These are phyloP conservation scores for Solanum tacnaense DNA, from an alignment of 257 asterid genomes.

Conservation along the genomic window DNA sequence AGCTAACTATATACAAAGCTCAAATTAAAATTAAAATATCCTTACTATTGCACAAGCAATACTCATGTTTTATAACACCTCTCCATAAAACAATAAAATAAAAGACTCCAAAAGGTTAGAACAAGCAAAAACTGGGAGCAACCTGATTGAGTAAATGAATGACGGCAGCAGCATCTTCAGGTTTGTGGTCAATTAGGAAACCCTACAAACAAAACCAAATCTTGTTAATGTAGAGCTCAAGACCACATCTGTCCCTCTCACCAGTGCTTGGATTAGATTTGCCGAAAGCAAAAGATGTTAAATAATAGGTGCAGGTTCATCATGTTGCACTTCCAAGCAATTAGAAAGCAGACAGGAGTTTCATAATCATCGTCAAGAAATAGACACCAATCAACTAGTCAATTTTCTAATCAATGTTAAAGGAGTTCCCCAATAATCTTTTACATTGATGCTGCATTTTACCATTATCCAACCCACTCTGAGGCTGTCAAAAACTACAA, in stretches of 20 bases:
- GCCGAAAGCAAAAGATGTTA: not conserved
- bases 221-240: not conserved
- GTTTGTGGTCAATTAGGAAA: constrained; percentile 62
- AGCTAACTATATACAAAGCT: not conserved
- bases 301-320: not conserved
- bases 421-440: not conserved
- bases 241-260: not conserved
- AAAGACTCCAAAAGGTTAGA: not conserved
- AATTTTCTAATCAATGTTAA: not conserved
- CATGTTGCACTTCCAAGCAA: not conserved
- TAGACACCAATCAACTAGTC: not conserved
- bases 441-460: not conserved
- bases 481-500: not conserved
- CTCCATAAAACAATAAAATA: not conserved
- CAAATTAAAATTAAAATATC: not conserved
- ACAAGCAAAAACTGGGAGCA: not conserved
- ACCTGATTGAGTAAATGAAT: constrained; percentile 70
- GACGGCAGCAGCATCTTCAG: constrained; percentile 65
- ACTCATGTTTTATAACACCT: not conserved
- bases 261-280: not conserved
- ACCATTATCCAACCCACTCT: not conserved
- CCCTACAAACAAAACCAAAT: constrained; percentile 41
- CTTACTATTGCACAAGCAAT: not conserved
- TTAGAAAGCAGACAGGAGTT: not conserved
- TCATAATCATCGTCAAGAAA: not conserved